These are phyloP conservation scores for Thermomucor indicae-seudaticae DNA, from an alignment of 371 early-diverging fungal genomes.

Conservation along the genomic window DNA sequence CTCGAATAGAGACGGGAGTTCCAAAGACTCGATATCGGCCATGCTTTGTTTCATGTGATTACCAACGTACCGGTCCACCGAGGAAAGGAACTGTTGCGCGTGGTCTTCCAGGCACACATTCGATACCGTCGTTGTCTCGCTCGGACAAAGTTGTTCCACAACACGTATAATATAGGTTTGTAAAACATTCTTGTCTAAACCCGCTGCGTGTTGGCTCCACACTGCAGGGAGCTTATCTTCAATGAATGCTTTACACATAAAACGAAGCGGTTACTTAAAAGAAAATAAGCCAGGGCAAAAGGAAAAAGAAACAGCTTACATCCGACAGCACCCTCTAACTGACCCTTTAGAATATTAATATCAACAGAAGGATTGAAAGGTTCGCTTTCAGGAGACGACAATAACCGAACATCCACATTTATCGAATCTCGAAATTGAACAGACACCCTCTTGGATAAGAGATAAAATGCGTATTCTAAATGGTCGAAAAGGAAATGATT, in stretches of 20 bases:
- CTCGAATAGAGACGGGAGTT: slow-evolving; percentile 11
- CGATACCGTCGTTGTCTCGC: not conserved
- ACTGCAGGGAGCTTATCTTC: slow-evolving; percentile 31
- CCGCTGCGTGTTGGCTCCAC: slow-evolving; percentile 26
- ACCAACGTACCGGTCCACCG: slow-evolving; percentile 10
- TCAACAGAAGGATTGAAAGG: slow-evolving; percentile 13
- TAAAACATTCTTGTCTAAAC: slow-evolving; percentile 18
- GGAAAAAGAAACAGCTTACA: slow-evolving; percentile 15
- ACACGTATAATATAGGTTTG: slow-evolving; percentile 13
- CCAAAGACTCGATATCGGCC: slow-evolving; percentile 11
- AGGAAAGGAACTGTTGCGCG: slow-evolving; percentile 10
- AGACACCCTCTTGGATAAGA: slow-evolving; percentile 25
- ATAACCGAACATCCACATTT: slow-evolving; percentile 2
- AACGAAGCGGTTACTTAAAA: not conserved
- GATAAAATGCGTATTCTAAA: slow-evolving; percentile 22
- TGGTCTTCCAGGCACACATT: slow-evolving; percentile 9
- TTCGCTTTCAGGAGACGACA: slow-evolving; percentile 1
- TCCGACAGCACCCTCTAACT: slow-evolving; percentile 34
- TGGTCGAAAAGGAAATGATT: slow-evolving; percentile 31
- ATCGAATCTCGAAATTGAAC: slow-evolving; percentile 26
- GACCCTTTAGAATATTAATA: slow-evolving; percentile 29
- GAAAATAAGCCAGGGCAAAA: not conserved
- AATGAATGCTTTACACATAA: slow-evolving; percentile 21
- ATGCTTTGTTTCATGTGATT: slow-evolving; percentile 11
- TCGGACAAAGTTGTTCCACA: not conserved